A percentile compares a stretch with the other conserved stretches of the same genome.
These are phyloP conservation scores for Amorphotheca resinae DNA, from an alignment of 495 filamentous ascomycete species.

Conservation along the genomic window DNA sequence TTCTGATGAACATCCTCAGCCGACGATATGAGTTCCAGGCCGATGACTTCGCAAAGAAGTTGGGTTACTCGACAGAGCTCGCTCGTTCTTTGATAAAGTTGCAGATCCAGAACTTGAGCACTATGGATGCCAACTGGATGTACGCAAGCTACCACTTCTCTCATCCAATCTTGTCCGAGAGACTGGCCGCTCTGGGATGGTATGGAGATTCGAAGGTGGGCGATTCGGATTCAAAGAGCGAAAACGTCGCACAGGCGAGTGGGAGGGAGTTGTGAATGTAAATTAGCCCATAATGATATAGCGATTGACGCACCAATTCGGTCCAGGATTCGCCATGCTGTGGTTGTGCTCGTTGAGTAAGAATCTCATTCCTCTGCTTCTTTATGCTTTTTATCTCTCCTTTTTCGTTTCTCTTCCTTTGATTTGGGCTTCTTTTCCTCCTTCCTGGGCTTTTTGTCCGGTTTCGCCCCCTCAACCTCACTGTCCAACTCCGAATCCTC, in stretches of 20 bases:
- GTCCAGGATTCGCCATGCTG: not conserved
- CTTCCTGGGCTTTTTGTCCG: conserved; percentile 18
- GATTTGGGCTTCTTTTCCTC: conserved; percentile 25
- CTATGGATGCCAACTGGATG: conserved; percentile 97
- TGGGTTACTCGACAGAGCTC: conserved; percentile 79
- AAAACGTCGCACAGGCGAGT: conserved; percentile 20
- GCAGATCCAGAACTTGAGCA: conserved; percentile 93
- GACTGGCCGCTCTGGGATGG: conserved; percentile 83
- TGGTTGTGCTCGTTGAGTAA: not conserved
- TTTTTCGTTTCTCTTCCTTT: conserved; percentile 15
- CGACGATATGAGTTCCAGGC: conserved; percentile 92
- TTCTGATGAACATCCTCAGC: conserved; percentile 91
- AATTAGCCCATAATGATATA: not conserved
- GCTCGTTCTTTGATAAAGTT: conserved; percentile 86
- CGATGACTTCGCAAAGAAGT: conserved; percentile 71
- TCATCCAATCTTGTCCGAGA: conserved; percentile 89
- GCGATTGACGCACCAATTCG: not conserved
- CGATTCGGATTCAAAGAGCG: conserved; percentile 32
- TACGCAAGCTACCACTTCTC: conserved; percentile 98
- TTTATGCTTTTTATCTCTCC: conserved; percentile 1
- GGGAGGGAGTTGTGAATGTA: conserved; percentile 19
- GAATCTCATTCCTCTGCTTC: conserved; percentile 2
- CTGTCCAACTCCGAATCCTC: conserved; percentile 21
- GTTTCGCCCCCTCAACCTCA: conserved; percentile 10
- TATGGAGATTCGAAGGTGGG: conserved; percentile 30